These are phyloP conservation scores for Boletus nobilissimus DNA, from an alignment of 1,284 basidiomycete genomes.

Conservation along the genomic window DNA sequence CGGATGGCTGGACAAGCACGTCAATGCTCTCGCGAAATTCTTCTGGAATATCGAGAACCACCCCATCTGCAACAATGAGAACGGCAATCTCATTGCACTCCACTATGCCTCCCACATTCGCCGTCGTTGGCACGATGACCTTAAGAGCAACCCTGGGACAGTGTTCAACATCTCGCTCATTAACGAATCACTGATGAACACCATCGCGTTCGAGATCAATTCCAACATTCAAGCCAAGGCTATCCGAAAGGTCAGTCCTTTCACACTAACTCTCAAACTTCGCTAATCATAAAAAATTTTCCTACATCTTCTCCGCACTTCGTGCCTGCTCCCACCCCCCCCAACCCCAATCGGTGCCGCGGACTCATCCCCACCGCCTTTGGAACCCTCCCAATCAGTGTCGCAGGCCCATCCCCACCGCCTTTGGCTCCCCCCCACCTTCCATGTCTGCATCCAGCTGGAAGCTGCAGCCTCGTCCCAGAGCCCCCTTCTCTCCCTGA, in stretches of 20 bases:
- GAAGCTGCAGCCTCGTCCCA: too few species aligned
- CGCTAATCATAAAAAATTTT: background rate
- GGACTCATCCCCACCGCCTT: background rate
- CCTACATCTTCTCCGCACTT: background rate
- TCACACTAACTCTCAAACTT: too few species aligned
- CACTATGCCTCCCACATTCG: background rate
- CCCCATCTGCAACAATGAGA: background rate
- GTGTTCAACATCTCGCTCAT: background rate
- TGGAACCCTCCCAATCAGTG: too few species aligned
- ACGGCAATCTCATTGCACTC: background rate
- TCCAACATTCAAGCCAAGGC: background rate
- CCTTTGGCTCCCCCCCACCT: background rate
- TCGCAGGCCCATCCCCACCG: too few species aligned
- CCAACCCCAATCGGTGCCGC: too few species aligned
- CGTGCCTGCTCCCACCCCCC: background rate
- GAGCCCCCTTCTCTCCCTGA: background rate
- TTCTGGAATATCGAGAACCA: constrained; percentile 12
- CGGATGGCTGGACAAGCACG: background rate
- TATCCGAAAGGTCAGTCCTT: background rate
- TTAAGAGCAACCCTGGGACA: fast-evolving
- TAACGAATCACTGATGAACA: background rate
- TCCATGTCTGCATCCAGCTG: too few species aligned
- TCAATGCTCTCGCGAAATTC: background rate
- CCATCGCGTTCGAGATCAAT: background rate
- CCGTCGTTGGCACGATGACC: background rate